Percentiles rank a stretch among this genome's conserved stretches.
Evolutionary conservation across 1,284 basidiomycete species (phyloP).

Genomic region (Cutaneotrichosporon sp.): DNA sequence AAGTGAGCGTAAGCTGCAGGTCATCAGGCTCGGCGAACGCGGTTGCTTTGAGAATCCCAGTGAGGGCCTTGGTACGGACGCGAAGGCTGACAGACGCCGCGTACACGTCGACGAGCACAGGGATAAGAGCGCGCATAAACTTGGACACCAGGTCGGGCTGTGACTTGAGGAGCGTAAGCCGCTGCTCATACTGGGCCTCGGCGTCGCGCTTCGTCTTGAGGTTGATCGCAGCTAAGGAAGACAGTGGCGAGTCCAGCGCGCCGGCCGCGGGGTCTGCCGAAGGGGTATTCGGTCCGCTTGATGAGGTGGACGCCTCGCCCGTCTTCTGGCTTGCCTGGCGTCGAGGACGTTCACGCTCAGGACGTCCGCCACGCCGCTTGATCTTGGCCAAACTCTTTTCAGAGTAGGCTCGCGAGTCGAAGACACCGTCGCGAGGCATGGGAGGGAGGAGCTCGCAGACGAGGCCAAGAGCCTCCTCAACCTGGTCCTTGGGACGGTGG

Average conservation of each 20-base stretch:
- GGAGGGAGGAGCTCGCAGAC: slow-evolving; percentile 88
- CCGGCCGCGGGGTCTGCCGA: slow-evolving; percentile 12
- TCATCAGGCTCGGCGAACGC: slow-evolving; percentile 77
- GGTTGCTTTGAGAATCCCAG: slow-evolving; percentile 80
- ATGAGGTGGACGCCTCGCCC: slow-evolving; percentile 15
- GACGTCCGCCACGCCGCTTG: slow-evolving; percentile 32
- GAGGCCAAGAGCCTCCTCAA: slow-evolving; percentile 85
- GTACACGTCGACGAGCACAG: slow-evolving; percentile 91
- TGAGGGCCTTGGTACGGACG: slow-evolving; percentile 80
- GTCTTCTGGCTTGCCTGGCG: slow-evolving; percentile 5
- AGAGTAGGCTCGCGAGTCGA: slow-evolving; percentile 83
- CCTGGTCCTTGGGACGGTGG: slow-evolving; percentile 92
- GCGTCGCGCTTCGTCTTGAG: slow-evolving; percentile 42
- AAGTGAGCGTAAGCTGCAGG: slow-evolving; percentile 72
- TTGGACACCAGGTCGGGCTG: slow-evolving; percentile 72
- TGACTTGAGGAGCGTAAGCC: slow-evolving; percentile 64
- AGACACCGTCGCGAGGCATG: slow-evolving; percentile 83
- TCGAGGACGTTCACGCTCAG: slow-evolving; percentile 22
- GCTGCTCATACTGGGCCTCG: slow-evolving; percentile 47
- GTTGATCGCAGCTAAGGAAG: slow-evolving; percentile 14
- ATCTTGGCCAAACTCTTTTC: slow-evolving; percentile 69
- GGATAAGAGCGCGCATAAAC: slow-evolving; percentile 82
- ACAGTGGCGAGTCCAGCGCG: slow-evolving; percentile 5
- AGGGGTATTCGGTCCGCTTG: slow-evolving; percentile 32
- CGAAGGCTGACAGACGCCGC: slow-evolving; percentile 85